Evolutionary conservation across 2,329 filamentous ascomycete species (phyloP).

Genomic region (Arthrobotrys conoides): DNA sequence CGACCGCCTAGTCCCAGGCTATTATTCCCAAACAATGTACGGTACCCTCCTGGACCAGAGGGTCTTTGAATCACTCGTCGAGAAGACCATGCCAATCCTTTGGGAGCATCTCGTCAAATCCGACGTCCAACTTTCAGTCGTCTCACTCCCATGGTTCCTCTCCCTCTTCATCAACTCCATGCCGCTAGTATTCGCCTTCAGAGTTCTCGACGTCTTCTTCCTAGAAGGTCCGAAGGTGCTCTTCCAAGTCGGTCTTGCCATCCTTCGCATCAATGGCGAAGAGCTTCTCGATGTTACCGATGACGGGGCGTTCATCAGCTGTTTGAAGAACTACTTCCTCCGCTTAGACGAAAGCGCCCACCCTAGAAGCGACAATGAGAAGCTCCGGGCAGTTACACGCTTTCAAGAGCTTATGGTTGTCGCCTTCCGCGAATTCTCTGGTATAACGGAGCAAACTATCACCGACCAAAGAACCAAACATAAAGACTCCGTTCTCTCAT

Average conservation of each 20-base stretch:
- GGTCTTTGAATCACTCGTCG: slow-evolving; percentile 97
- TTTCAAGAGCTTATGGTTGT: slow-evolving; percentile 99
- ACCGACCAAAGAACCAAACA: slow-evolving; percentile 90
- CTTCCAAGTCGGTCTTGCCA: slow-evolving; percentile 97
- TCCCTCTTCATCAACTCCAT: slow-evolving; percentile 99
- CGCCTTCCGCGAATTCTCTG: slow-evolving; percentile 97
- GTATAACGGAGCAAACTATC: slow-evolving; percentile 93
- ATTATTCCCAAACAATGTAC: slow-evolving; percentile 99
- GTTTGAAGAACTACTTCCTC: slow-evolving; percentile 94
- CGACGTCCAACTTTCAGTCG: slow-evolving; percentile 96
- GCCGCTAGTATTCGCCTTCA: slow-evolving; percentile 96
- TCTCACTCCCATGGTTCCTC: slow-evolving; percentile 97
- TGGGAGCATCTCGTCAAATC: slow-evolving; percentile 99
- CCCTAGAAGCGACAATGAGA: slow-evolving; percentile 93
- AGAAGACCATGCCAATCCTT: slow-evolving; percentile 97
- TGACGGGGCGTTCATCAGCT: slow-evolving; percentile 95
- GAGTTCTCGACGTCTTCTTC: slow-evolving; percentile 97
- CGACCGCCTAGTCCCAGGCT: slow-evolving; percentile 91
- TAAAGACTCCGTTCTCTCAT: slow-evolving; percentile 92
- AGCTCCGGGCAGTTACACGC: slow-evolving; percentile 90
- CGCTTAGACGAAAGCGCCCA: slow-evolving; percentile 95
- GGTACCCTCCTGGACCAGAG: slow-evolving; percentile 96
- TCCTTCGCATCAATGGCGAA: slow-evolving; percentile 95
- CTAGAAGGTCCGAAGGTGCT: slow-evolving; percentile 96
- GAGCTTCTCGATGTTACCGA: slow-evolving; percentile 93